These are phyloP conservation scores for Phytophthora melonis DNA, from an alignment of 352 stramenopile species.

Conservation along the genomic window DNA sequence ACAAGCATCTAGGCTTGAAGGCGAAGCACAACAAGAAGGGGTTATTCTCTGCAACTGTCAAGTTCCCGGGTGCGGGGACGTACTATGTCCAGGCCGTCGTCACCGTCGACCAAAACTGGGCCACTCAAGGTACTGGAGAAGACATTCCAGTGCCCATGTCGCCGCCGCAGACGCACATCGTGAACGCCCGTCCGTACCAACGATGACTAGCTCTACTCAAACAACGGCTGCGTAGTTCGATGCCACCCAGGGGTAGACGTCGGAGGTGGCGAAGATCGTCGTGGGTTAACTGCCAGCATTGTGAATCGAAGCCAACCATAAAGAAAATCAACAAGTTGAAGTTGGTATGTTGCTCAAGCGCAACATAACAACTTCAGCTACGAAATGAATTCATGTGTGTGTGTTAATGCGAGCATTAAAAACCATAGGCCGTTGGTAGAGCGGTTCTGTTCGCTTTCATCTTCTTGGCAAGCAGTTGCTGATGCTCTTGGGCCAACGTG, in stretches of 20 bases:
- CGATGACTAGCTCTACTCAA: slow-evolving; percentile 53
- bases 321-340: not conserved
- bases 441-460: slow-evolving; percentile 39
- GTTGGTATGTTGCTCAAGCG: not conserved
- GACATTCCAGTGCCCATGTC: slow-evolving; percentile 51
- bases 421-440: slow-evolving; percentile 54
- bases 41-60: slow-evolving; percentile 47
- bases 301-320: not conserved
- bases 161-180: slow-evolving; percentile 73
- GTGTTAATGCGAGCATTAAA: slow-evolving; percentile 31
- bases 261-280: slow-evolving; percentile 12
- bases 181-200: slow-evolving; percentile 80
- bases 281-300: not conserved
- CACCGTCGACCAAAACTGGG: slow-evolving; percentile 76
- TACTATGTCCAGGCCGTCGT: slow-evolving; percentile 71
- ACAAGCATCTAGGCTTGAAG: slow-evolving; percentile 50
- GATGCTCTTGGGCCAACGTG: slow-evolving; percentile 18
- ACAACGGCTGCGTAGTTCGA: slow-evolving; percentile 61
- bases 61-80: slow-evolving; percentile 49
- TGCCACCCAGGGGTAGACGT: slow-evolving; percentile 66
- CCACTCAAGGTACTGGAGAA: slow-evolving; percentile 48
- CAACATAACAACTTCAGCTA: not conserved
- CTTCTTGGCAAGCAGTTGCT: slow-evolving; percentile 34
- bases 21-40: slow-evolving; percentile 64
- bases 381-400: not conserved